phyloP scores from a whole-genome alignment of 1,284 basidiomycete species.

The Uromyces viciae-fabae region DNA sequence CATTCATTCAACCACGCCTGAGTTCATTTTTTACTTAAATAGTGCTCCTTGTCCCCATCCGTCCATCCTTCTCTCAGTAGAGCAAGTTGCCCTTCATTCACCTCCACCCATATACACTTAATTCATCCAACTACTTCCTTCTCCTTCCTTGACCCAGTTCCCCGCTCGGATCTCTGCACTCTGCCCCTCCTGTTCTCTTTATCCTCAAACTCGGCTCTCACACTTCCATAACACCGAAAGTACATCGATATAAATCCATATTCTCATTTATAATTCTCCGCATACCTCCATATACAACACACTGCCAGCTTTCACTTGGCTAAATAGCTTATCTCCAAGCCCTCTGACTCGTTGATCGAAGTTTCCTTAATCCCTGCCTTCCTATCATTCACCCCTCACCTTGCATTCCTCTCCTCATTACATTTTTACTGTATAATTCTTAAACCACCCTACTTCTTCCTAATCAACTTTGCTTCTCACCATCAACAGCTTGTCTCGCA shows the following conservation, averaged over 20 bases:
- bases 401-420: too few species aligned
- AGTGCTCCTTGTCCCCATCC: not conserved
- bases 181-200: constrained; percentile 6
- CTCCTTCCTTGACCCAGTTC: not conserved
- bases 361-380: constrained; percentile 15
- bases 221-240: not conserved
- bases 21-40: not conserved
- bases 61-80: too few species aligned
- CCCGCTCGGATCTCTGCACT: constrained; percentile 15
- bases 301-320: too few species aligned
- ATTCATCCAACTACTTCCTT: not conserved
- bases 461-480: not conserved
- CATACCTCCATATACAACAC: not conserved
- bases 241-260: not conserved
- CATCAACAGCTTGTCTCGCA: not conserved
- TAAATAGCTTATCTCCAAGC: not conserved
- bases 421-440: not conserved
- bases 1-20: not conserved
- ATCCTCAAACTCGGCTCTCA: not conserved
- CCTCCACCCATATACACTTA: constrained; percentile 2
- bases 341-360: constrained; percentile 13
- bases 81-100: not conserved
- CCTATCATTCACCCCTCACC: not conserved
- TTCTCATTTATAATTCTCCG: constrained; percentile 10
- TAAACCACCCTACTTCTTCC: not conserved